A percentile compares a stretch with the other conserved stretches of the same genome.
phyloP scores from a whole-genome alignment of 2,329 filamentous ascomycete genomes.

The Neonectria coccinea region DNA sequence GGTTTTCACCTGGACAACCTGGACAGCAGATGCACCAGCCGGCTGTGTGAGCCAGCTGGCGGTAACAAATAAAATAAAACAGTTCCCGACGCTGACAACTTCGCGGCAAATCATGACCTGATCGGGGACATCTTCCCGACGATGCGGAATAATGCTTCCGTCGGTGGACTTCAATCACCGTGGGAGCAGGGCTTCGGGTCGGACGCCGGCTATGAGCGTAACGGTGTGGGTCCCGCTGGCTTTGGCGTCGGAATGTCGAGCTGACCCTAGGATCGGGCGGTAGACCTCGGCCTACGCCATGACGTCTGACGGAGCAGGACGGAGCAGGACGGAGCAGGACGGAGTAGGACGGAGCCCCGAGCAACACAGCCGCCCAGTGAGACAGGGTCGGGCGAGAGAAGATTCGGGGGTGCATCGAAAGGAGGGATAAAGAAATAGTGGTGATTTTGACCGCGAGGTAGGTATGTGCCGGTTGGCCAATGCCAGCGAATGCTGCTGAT shows the following conservation, averaged over 20 bases:
- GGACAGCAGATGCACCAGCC: not conserved
- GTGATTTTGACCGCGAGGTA: not conserved
- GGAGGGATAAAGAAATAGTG: slow-evolving; percentile 3
- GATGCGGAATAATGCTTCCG: slow-evolving; percentile 39
- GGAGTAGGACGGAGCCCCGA: slow-evolving; percentile 23
- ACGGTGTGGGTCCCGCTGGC: slow-evolving; percentile 18
- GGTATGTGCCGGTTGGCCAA: not conserved
- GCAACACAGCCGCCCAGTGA: slow-evolving; percentile 3
- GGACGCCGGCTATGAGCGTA: slow-evolving; percentile 37
- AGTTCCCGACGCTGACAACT: slow-evolving; percentile 12
- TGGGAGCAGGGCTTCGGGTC: slow-evolving; percentile 28
- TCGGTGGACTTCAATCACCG: slow-evolving; percentile 46
- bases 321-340: slow-evolving; percentile 26
- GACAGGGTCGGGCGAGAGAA: slow-evolving; percentile 14
- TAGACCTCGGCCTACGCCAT: slow-evolving; percentile 43
- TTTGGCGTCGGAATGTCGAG: slow-evolving; percentile 11
- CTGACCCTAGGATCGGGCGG: slow-evolving; percentile 27
- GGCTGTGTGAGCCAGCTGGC: slow-evolving; percentile 13
- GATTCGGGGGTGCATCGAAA: slow-evolving; percentile 3
- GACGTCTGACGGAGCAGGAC: slow-evolving; percentile 28
- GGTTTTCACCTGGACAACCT: slow-evolving; percentile 6
- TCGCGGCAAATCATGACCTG: not conserved
- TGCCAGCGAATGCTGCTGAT: not conserved
- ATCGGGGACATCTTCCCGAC: slow-evolving; percentile 14
- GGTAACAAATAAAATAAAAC: slow-evolving; percentile 16